Evolutionary conservation across 495 filamentous ascomycete species (phyloP).

Genomic region (Venustampulla echinocandica): DNA sequence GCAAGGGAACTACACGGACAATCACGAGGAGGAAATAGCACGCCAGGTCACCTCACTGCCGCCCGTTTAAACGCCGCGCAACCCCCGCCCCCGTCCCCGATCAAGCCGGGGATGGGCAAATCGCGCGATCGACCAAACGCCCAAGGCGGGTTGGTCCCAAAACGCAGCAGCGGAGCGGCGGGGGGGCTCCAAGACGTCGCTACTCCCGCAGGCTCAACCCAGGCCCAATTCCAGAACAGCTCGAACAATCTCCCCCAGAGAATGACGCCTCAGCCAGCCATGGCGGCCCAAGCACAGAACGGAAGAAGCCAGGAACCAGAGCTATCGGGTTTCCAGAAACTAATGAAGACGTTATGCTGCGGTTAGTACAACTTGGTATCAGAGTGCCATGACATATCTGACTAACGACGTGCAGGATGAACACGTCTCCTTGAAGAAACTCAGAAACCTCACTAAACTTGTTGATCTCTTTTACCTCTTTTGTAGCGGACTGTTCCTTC

Average conservation of each 20-base stretch:
- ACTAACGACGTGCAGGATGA: constrained; percentile 18
- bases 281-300: constrained; percentile 43
- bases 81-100: constrained; percentile 82
- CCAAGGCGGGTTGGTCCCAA: constrained; percentile 57
- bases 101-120: constrained; percentile 71
- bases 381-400: too few species aligned
- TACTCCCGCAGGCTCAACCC: constrained; percentile 75
- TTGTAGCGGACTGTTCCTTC: not conserved
- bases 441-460: not conserved
- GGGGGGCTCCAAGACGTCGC: constrained; percentile 62
- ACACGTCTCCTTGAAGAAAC: constrained; percentile 6
- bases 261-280: constrained; percentile 49
- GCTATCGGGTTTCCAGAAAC: constrained; percentile 55
- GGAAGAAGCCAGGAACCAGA: constrained; percentile 36
- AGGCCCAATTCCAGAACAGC: constrained; percentile 86
- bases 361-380: too few species aligned
- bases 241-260: constrained; percentile 71
- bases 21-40: constrained; percentile 41
- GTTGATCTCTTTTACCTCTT: not conserved
- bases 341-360: constrained; percentile 78
- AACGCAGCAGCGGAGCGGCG: constrained; percentile 61
- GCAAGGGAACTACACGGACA: constrained; percentile 65
- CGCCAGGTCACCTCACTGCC: constrained; percentile 60
- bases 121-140: constrained; percentile 74
- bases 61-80: constrained; percentile 96